Evolutionary conservation across 768 basidiomycete species (phyloP).

Genomic region (Boletellus ananiceps): DNA sequence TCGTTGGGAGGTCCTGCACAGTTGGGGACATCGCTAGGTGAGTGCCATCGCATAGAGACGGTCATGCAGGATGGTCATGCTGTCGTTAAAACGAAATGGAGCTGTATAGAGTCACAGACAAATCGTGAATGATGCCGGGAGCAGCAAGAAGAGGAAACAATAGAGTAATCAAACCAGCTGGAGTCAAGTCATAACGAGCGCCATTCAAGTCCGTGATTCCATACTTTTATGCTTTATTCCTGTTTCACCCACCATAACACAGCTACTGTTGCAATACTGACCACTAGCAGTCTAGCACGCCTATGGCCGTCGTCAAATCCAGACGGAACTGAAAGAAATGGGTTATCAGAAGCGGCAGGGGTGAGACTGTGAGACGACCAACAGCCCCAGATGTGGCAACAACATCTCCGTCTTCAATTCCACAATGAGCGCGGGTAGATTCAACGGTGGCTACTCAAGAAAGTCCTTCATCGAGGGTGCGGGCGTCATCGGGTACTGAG

Average conservation of each 20-base stretch:
- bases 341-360: slow-evolving; percentile 14
- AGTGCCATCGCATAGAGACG: neutral
- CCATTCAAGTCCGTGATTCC: slow-evolving; percentile 14
- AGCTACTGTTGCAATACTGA: slow-evolving; percentile 66
- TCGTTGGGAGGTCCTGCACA: too few relatives aligned
- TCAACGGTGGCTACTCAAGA: slow-evolving; percentile 19
- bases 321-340: slow-evolving; percentile 27
- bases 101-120: slow-evolving; percentile 28
- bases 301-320: slow-evolving; percentile 48
- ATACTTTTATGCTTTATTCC: slow-evolving; percentile 25
- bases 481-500: slow-evolving; percentile 29
- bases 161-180: slow-evolving; percentile 27
- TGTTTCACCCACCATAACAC: slow-evolving; percentile 68
- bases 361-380: slow-evolving; percentile 22
- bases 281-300: slow-evolving; percentile 59
- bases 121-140: slow-evolving; percentile 15
- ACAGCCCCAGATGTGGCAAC: slow-evolving; percentile 24
- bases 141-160: slow-evolving; percentile 21
- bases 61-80: slow-evolving; percentile 2
- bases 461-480: slow-evolving; percentile 30
- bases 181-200: slow-evolving; percentile 14
- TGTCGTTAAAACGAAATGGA: slow-evolving; percentile 15
- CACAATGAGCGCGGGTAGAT: slow-evolving; percentile 4
- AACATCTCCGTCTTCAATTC: slow-evolving; percentile 16
- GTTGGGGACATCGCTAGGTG: too few relatives aligned